phyloP scores from a whole-genome alignment of 306 rosid genomes.

The Betula pendula region DNA sequence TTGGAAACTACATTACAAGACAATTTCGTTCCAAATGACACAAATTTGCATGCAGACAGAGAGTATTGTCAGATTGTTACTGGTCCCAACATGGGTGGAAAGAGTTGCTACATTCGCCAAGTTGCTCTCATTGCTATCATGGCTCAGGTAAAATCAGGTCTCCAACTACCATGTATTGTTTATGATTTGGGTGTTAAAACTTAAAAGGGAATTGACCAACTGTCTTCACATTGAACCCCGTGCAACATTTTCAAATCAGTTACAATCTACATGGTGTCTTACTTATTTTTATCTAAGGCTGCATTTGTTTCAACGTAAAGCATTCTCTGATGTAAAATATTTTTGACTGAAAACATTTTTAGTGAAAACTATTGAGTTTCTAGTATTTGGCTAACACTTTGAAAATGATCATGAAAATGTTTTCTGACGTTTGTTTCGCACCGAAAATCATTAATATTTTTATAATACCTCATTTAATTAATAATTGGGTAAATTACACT shows the following conservation, averaged over 20 bases:
- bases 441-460: too few species aligned
- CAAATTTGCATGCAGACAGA: slow-evolving; percentile 58
- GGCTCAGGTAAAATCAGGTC: slow-evolving; percentile 77
- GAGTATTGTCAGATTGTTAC: slow-evolving; percentile 91
- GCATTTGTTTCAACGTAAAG: too few species aligned
- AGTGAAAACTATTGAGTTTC: too few species aligned
- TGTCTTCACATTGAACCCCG: not conserved
- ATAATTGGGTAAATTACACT: too few species aligned
- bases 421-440: too few species aligned
- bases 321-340: too few species aligned
- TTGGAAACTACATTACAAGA: slow-evolving; percentile 74
- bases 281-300: not conserved
- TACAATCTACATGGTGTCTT: not conserved
- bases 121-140: slow-evolving; percentile 85
- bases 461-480: too few species aligned
- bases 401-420: too few species aligned
- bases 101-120: slow-evolving; percentile 98
- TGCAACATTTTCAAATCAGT: slow-evolving; percentile 1
- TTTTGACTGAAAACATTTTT: too few species aligned
- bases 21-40: slow-evolving; percentile 90
- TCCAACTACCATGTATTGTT: slow-evolving; percentile 9
- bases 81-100: slow-evolving; percentile 98
- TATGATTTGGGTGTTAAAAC: not conserved
- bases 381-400: too few species aligned
- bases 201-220: not conserved